A percentile compares a stretch with the other conserved stretches of the same genome.
Evolutionary conservation across 805 yeast species (phyloP).

Genomic region (Starmerella lactis-condensi): DNA sequence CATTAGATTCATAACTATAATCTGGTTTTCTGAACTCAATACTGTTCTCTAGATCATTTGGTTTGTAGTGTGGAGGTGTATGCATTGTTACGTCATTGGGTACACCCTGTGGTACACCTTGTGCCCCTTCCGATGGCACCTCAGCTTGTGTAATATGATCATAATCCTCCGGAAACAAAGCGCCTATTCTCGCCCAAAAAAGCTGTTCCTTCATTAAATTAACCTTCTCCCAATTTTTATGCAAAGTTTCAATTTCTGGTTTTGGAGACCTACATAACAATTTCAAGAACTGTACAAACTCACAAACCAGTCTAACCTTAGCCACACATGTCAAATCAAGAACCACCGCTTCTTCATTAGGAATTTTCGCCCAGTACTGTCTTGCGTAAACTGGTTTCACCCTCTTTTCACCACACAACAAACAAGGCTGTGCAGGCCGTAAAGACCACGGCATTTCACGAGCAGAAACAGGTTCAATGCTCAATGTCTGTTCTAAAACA

Average conservation of each 20-base stretch:
- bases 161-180: slow-evolving; percentile 14
- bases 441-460: slow-evolving; percentile 47
- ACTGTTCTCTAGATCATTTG: too few species aligned
- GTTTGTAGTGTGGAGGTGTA: too few species aligned
- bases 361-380: slow-evolving; percentile 41
- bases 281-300: slow-evolving; percentile 59
- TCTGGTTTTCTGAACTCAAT: too few species aligned
- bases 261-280: too few species aligned
- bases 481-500: slow-evolving; percentile 61
- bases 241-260: slow-evolving; percentile 20
- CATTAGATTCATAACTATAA: too few species aligned
- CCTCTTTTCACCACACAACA: slow-evolving; percentile 67
- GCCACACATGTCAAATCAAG: slow-evolving; percentile 67
- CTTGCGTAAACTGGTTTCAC: slow-evolving; percentile 59
- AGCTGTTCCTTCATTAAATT: slow-evolving; percentile 49
- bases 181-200: slow-evolving; percentile 70
- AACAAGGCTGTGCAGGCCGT: slow-evolving; percentile 45
- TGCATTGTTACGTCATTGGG: too few species aligned
- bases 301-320: slow-evolving; percentile 66
- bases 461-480: slow-evolving; percentile 73
- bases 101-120: too few species aligned
- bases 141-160: slow-evolving; percentile 1
- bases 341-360: slow-evolving; percentile 22
- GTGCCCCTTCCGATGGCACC: too few species aligned
- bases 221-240: slow-evolving; percentile 46